A percentile compares a stretch with the other conserved stretches of the same genome.
phyloP scores from a whole-genome alignment of 2,329 filamentous ascomycete species.

The Fusarium nelsonii region DNA sequence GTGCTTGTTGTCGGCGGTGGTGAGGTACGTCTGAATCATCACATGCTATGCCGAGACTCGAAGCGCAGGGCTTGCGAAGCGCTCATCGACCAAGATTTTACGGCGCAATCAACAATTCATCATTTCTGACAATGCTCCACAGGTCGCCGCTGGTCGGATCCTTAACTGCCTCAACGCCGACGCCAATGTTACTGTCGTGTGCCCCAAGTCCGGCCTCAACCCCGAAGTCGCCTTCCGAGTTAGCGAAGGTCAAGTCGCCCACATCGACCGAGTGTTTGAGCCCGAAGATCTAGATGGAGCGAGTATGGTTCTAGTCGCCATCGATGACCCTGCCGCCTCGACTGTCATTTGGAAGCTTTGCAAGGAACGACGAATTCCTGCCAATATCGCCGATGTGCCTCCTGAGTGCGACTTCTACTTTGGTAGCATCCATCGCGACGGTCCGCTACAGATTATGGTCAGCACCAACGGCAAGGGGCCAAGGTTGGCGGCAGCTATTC shows the following conservation, averaged over 20 bases:
- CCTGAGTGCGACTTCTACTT: slow-evolving; percentile 99
- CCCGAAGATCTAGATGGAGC: slow-evolving; percentile 84
- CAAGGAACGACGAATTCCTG: slow-evolving; percentile 84
- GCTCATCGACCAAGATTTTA: slow-evolving; percentile 11
- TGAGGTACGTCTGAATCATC: slow-evolving; percentile 72
- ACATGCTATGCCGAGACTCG: slow-evolving; percentile 23
- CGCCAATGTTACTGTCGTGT: slow-evolving; percentile 87
- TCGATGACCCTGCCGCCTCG: slow-evolving; percentile 94
- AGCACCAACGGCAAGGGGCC: slow-evolving; percentile 98
- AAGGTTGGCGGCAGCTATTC: slow-evolving; percentile 86
- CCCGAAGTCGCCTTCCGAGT: slow-evolving; percentile 89
- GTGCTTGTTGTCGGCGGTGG: slow-evolving; percentile 95
- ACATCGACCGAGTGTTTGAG: slow-evolving; percentile 86
- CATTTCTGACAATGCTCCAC: slow-evolving; percentile 23
- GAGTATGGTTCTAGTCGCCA: slow-evolving; percentile 91
- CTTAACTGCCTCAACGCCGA: slow-evolving; percentile 95
- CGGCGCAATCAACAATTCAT: background rate
- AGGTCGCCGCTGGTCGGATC: slow-evolving; percentile 97
- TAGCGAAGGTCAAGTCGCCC: slow-evolving; percentile 77
- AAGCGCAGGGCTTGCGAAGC: slow-evolving; percentile 5
- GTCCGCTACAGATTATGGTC: slow-evolving; percentile 97
- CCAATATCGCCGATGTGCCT: slow-evolving; percentile 97
- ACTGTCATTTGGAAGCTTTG: slow-evolving; percentile 93
- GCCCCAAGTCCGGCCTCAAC: slow-evolving; percentile 83
- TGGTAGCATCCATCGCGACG: slow-evolving; percentile 93